Percentiles rank a stretch among this genome's conserved stretches.
Evolutionary conservation across 768 basidiomycete species (phyloP).

Genomic region (Hericium coralloides): DNA sequence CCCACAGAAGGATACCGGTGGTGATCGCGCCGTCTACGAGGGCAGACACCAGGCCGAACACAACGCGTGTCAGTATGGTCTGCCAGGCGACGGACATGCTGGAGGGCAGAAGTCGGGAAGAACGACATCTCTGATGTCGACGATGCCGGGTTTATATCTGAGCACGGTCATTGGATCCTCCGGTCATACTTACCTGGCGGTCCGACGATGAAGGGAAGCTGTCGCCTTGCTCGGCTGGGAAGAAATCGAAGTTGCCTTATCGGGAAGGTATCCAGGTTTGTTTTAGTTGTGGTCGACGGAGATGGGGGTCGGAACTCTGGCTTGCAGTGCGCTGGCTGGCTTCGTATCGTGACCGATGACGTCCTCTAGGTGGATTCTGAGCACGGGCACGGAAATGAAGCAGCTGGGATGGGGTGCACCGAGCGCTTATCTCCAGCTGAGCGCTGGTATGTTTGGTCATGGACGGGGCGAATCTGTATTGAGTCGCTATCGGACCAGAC

Average conservation of each 20-base stretch:
- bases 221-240: not conserved
- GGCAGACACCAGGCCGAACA: not conserved
- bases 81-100: not conserved
- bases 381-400: too few species aligned
- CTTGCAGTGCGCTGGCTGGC: too few species aligned
- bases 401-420: too few species aligned
- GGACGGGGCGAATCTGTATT: too few species aligned
- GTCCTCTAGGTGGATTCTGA: too few species aligned
- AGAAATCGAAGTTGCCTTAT: not conserved
- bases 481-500: too few species aligned
- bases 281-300: too few species aligned
- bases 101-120: not conserved
- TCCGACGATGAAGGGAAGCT: not conserved
- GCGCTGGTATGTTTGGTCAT: too few species aligned
- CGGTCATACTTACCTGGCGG: not conserved
- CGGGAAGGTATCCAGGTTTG: not conserved
- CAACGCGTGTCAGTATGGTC: not conserved
- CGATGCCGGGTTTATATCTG: not conserved
- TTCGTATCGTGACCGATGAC: too few species aligned
- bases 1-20: constrained; percentile 36
- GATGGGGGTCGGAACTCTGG: too few species aligned
- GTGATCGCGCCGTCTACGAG: constrained; percentile 4
- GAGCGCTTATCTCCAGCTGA: too few species aligned
- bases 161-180: not conserved
- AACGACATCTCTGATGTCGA: not conserved